Percentiles rank a stretch among this genome's conserved stretches.
These are phyloP conservation scores for Saccharomyces kudriavzevii DNA, from an alignment of 805 yeast species.

Conservation along the genomic window DNA sequence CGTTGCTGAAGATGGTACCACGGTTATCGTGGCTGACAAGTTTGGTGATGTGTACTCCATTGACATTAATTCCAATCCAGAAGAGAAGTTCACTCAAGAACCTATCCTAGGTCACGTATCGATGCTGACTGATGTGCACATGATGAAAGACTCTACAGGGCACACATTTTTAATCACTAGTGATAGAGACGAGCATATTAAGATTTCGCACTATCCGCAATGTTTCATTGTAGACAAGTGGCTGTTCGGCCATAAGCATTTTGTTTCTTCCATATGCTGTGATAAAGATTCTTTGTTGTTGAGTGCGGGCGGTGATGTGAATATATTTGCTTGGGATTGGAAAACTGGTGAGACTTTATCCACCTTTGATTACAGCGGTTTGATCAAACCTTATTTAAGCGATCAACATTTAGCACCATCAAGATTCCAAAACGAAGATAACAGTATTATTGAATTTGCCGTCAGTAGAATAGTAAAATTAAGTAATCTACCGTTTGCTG, in stretches of 20 bases:
- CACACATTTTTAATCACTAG: conserved; percentile 57
- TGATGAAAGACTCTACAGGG: conserved; percentile 22
- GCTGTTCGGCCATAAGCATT: conserved; percentile 81
- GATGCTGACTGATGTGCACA: conserved; percentile 74
- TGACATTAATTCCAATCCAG: conserved; percentile 33
- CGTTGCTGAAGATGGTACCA: conserved; percentile 41
- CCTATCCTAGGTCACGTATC: conserved; percentile 95
- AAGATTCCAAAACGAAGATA: conserved; percentile 49
- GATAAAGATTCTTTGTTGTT: conserved; percentile 44
- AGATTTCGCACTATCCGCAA: conserved; percentile 73
- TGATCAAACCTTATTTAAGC: conserved; percentile 38
- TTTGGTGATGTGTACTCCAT: conserved; percentile 88
- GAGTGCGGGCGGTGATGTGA: conserved; percentile 89
- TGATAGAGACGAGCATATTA: conserved; percentile 94
- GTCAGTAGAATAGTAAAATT: conserved; percentile 40
- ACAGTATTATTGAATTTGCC: conserved; percentile 42
- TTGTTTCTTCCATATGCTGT: conserved; percentile 57
- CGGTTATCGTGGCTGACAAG: conserved; percentile 76
- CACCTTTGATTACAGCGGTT: conserved; percentile 40
- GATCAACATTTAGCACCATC: conserved; percentile 57
- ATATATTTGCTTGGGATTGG: conserved; percentile 76
- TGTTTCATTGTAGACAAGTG: conserved; percentile 71
- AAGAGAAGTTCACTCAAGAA: conserved; percentile 33
- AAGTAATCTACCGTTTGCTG: conserved; percentile 26
- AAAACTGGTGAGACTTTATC: conserved; percentile 40